Evolutionary conservation across 768 basidiomycete species (phyloP).

Genomic region (Mycena olivaceomarginata): DNA sequence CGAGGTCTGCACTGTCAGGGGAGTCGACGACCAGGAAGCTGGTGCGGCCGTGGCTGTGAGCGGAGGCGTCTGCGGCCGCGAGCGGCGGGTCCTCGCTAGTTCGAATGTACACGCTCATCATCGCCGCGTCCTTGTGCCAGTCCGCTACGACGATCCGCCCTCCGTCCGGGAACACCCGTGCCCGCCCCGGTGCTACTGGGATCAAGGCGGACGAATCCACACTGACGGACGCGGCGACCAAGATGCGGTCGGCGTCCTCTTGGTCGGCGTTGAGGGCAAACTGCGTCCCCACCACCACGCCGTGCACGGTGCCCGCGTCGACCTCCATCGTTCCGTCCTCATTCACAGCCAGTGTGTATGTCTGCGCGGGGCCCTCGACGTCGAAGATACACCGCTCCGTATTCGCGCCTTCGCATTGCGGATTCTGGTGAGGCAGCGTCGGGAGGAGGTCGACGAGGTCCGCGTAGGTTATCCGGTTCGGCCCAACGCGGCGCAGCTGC

Average conservation of each 20-base stretch:
- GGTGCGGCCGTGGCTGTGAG: neutral
- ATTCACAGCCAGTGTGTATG: constrained; percentile 8
- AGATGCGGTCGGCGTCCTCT: neutral
- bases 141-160: constrained; percentile 25
- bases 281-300: constrained; percentile 39
- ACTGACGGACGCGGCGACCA: constrained; percentile 35
- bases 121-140: constrained; percentile 36
- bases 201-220: constrained; percentile 28
- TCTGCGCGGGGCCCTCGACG: constrained; percentile 2
- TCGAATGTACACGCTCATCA: constrained; percentile 38
- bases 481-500: constrained; percentile 24
- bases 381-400: constrained; percentile 39
- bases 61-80: constrained; percentile 15
- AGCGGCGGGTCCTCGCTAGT: constrained; percentile 6
- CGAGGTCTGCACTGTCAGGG: constrained; percentile 28
- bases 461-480: constrained; percentile 36
- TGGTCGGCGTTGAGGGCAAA: constrained; percentile 16
- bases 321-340: constrained; percentile 28
- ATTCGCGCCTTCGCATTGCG: constrained; percentile 40
- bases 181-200: neutral
- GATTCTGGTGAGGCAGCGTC: constrained; percentile 36
- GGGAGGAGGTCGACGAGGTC: constrained; percentile 37
- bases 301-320: constrained; percentile 24
- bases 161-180: neutral
- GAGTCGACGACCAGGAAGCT: constrained; percentile 36